Evolutionary conservation across 1,284 basidiomycete genomes (phyloP), one percentile per base, ranked within the genome.

Genomic region (Moniliella sp.): DNA sequence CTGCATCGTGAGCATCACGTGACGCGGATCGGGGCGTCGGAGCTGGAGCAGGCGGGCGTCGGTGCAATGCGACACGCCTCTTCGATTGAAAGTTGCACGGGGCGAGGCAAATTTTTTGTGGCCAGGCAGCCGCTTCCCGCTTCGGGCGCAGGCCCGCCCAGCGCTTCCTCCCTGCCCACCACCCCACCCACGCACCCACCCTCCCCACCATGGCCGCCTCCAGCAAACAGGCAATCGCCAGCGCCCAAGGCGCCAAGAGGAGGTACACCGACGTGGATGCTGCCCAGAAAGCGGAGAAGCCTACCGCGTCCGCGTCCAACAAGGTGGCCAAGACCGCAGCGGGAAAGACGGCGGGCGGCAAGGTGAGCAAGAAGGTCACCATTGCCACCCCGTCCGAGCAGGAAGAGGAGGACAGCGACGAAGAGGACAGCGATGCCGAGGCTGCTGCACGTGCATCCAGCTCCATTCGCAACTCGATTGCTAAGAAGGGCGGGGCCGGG

Each of bases 371-470:
- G 11, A 4, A n/a, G 4, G n/a, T 16, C 27, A 10, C 14, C 27
- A 15, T 13, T 11, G 12, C 27, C 15, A 16, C 27, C 11, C 27
- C 27, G n/a, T n/a, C 19, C 19, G n/a, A 5, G n/a, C 27, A 4
- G 11, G 7, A 28, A 28, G 27, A 28, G 10, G 27, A 14, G 4
- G 12, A 28, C n/a, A 16, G 25, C 27, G 9, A 33, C 31, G 34
- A 54, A 40, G 37, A 35, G 5, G 18, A 30, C 10, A 31, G 25
- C 14, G 27, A 17, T 4, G 31, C 23, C 10, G 31, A 15, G n/a
- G n/a, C n/a, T n/a, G n/a, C n/a, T n/a, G n/a, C n/a, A n/a, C n/a
- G n/a, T 5, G 28, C 13, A 5, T n/a, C 17, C 25, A 33, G 28
- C 4, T 18, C 18, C 25, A 28, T 19, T 16, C 15, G 7, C 16